Evolutionary conservation across 1,284 basidiomycete genomes (phyloP).

Genomic region (Abortiporus biennis): DNA sequence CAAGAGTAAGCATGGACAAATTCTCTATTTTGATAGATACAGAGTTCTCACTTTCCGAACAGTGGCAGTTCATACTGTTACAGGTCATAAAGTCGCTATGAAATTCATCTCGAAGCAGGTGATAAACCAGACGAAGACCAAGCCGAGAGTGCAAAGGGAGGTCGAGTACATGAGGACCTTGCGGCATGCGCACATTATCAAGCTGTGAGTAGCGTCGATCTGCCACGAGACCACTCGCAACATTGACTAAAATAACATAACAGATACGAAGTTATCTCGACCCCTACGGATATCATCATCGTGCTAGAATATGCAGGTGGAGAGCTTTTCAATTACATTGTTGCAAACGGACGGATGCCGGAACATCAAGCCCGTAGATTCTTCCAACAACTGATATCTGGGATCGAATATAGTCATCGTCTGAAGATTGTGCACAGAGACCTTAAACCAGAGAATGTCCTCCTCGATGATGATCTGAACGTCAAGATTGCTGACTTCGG

Average conservation of each 20-base stretch:
- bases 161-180: slow-evolving; percentile 93
- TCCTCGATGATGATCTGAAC: slow-evolving; percentile 73
- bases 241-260: slow-evolving; percentile 9
- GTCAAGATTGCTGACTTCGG: slow-evolving; percentile 98
- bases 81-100: slow-evolving; percentile 95
- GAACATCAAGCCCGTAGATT: slow-evolving; percentile 83
- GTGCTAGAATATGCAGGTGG: slow-evolving; percentile 91
- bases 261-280: slow-evolving; percentile 94
- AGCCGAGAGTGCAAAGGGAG: slow-evolving; percentile 89
- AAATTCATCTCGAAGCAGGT: slow-evolving; percentile 96
- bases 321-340: slow-evolving; percentile 95
- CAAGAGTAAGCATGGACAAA: slow-evolving; percentile 67
- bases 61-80: slow-evolving; percentile 94
- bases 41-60: slow-evolving; percentile 12
- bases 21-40: slow-evolving; percentile 10
- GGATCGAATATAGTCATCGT: slow-evolving; percentile 91
- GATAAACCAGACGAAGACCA: slow-evolving; percentile 88
- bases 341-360: slow-evolving; percentile 81
- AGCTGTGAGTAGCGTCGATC: slow-evolving; percentile 57
- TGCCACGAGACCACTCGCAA: slow-evolving; percentile 3
- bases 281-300: slow-evolving; percentile 91
- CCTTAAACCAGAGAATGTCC: slow-evolving; percentile 90
- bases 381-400: slow-evolving; percentile 95
- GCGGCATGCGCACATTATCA: slow-evolving; percentile 93
- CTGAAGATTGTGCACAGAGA: slow-evolving; percentile 96